Percentiles rank a stretch among this genome's conserved stretches.
Conservation (phyloP, 495 filamentous ascomycete species). For the Annulohypoxylon stygium region DNA sequence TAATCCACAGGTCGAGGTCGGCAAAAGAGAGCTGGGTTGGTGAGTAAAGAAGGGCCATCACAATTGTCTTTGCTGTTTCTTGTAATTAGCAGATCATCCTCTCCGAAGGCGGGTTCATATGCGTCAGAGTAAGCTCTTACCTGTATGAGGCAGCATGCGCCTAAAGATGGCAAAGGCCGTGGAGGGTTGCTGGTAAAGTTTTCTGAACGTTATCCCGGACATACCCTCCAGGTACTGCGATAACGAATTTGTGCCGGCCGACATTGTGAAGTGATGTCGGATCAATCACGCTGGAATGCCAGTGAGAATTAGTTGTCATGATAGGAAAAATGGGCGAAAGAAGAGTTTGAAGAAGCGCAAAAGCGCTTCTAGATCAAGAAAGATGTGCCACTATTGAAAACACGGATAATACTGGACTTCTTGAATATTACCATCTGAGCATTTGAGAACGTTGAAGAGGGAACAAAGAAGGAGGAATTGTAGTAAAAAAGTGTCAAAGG, state of each 20-base stretch:
- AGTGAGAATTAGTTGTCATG: conserved; percentile 27
- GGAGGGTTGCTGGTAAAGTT: conserved; percentile 95
- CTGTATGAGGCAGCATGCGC: conserved; percentile 93
- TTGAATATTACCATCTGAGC: neutral
- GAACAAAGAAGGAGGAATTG: no score
- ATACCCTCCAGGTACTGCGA: conserved; percentile 92
- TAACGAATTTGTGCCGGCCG: conserved; percentile 59
- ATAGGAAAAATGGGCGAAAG: neutral
- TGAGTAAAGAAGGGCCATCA: conserved; percentile 93
- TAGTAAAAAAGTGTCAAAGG: no score
- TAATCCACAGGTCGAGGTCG: conserved; percentile 88
- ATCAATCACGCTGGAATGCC: conserved; percentile 22
- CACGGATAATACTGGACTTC: neutral
- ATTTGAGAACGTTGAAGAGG: no score
- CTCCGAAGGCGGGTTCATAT: conserved; percentile 1
- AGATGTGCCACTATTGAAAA: neutral
- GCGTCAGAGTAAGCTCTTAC: conserved; percentile 60
- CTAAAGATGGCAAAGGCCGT: conserved; percentile 95
- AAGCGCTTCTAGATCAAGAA: neutral
- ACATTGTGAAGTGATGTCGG: conserved; percentile 63
- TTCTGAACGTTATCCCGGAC: conserved; percentile 85
- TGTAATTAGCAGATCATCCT: conserved; percentile 25
- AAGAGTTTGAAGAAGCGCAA: conserved; percentile 5
- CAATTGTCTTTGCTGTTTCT: conserved; percentile 86
- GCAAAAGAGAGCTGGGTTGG: conserved; percentile 77